phyloP scores from a whole-genome alignment of 73 alveolate genomes.

The Breviolum minutum region DNA sequence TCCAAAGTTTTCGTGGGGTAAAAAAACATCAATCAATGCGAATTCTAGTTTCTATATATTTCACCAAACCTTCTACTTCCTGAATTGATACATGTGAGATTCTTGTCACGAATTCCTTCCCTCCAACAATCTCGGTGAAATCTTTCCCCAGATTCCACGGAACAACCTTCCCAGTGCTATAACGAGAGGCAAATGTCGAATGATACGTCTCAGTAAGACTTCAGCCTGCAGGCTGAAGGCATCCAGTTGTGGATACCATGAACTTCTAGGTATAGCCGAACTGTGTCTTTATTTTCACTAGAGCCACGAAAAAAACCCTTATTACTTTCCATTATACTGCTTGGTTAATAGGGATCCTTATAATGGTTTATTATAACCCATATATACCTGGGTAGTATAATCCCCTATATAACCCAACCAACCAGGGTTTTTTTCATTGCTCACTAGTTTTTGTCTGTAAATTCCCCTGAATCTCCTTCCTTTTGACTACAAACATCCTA shows the following conservation, averaged over 20 bases:
- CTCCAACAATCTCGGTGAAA: not conserved
- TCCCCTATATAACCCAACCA: too few species aligned
- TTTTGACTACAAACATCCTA: too few species aligned
- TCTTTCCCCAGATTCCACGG: not conserved
- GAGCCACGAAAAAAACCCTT: too few species aligned
- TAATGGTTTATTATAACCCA: too few species aligned
- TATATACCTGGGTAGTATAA: too few species aligned
- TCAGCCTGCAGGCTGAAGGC: slow-evolving; percentile 30
- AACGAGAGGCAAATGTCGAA: slow-evolving; percentile 32
- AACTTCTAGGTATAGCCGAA: not conserved
- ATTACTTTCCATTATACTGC: too few species aligned
- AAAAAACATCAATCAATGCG: too few species aligned
- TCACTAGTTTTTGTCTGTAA: not conserved
- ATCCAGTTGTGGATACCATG: not conserved
- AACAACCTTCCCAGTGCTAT: not conserved
- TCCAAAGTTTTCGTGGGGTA: too few species aligned
- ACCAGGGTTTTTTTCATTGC: too few species aligned
- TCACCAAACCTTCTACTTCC: not conserved
- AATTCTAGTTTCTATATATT: not conserved
- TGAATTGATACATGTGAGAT: not conserved
- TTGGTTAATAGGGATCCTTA: too few species aligned
- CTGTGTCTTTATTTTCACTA: not conserved
- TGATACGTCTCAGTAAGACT: slow-evolving; percentile 37
- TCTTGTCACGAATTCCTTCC: not conserved
- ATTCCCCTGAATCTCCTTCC: not conserved